Evolutionary conservation across 805 yeast species (phyloP).

Genomic region (Kregervanrija fluxuum): DNA sequence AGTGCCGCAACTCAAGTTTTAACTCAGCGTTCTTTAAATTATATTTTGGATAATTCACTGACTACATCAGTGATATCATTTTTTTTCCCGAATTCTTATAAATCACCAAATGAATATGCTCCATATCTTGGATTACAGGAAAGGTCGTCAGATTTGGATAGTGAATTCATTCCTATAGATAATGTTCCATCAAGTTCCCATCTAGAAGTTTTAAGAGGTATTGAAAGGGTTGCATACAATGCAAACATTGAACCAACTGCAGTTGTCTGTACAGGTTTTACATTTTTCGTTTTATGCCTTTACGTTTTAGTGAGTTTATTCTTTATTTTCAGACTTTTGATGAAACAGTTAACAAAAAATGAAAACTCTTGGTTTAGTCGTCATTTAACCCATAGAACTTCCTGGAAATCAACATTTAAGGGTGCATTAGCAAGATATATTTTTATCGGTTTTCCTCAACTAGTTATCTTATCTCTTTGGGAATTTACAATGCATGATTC

Average conservation of each 20-base stretch:
- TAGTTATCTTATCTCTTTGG: conserved; percentile 75
- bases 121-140: background rate
- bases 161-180: conserved; percentile 13
- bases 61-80: conserved; percentile 11
- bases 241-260: conserved; percentile 78
- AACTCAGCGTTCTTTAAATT: conserved; percentile 57
- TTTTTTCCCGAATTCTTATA: conserved; percentile 12
- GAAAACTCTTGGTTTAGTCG: conserved; percentile 13
- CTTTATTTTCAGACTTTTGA: conserved; percentile 38
- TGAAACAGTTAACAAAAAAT: conserved; percentile 34
- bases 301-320: conserved; percentile 61
- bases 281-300: conserved; percentile 74
- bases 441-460: conserved; percentile 79
- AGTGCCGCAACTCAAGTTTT: conserved; percentile 58
- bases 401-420: conserved; percentile 57
- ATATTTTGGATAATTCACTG: conserved; percentile 12
- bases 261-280: conserved; percentile 79
- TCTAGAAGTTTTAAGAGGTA: conserved; percentile 75
- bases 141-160: background rate
- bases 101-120: background rate
- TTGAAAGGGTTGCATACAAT: conserved; percentile 71
- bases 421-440: conserved; percentile 76
- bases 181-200: conserved; percentile 45
- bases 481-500: conserved; percentile 80
- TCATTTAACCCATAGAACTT: conserved; percentile 34